Conservation (phyloP, 805 yeast species). For the Kluyveromyces lactis region DNA sequence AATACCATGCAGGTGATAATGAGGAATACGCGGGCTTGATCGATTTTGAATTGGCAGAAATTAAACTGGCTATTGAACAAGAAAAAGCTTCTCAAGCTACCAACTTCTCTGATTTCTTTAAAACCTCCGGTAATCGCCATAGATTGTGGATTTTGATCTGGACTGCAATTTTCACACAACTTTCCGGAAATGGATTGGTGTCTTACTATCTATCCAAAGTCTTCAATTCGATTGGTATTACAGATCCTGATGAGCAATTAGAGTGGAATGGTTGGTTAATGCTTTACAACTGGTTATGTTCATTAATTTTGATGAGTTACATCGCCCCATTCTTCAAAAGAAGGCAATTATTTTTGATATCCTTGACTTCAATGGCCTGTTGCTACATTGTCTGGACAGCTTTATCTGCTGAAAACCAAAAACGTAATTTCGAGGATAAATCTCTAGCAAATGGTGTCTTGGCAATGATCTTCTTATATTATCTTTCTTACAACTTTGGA, state of each 20-base stretch:
- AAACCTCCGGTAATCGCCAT: conserved; percentile 33
- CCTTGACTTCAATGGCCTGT: conserved; percentile 31
- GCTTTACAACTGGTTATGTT: conserved; percentile 39
- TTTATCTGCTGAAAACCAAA: conserved; percentile 39
- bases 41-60: conserved; percentile 32
- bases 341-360: conserved; percentile 31
- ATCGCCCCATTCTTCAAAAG: conserved; percentile 28
- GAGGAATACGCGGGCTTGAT: conserved; percentile 30
- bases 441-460: no score
- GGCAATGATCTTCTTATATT: conserved; percentile 44
- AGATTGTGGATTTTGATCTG: conserved; percentile 31
- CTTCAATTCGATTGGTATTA: conserved; percentile 38
- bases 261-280: conserved; percentile 43
- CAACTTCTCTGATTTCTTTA: conserved; percentile 34
- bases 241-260: conserved; percentile 39
- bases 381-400: conserved; percentile 37
- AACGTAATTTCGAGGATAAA: conserved; percentile 35
- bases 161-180: no score
- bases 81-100: conserved; percentile 30
- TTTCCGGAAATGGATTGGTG: conserved; percentile 47
- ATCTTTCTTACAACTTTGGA: conserved; percentile 35
- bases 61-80: no score
- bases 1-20: conserved; percentile 33
- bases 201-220: conserved; percentile 45
- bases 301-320: no score